A percentile compares a stretch with the other conserved stretches of the same genome.
phyloP scores from a whole-genome alignment of 371 early-diverging fungal species.

The Lichtheimia hyalospora region DNA sequence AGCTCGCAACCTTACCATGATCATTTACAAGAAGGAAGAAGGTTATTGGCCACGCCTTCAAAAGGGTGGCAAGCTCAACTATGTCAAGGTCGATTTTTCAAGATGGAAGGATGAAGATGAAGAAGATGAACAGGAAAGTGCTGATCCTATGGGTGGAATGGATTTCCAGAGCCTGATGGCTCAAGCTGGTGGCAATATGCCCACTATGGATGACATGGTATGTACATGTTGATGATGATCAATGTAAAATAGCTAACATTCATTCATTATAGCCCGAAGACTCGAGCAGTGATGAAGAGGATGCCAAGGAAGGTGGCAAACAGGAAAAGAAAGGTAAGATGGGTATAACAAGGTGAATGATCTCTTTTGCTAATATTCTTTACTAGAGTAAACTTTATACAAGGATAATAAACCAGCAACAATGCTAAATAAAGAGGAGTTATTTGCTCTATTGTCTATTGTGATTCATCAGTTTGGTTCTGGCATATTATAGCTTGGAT shows the following conservation, averaged over 20 bases:
- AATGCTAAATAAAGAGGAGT: too few relatives aligned
- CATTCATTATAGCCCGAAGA: neutral
- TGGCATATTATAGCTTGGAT: too few relatives aligned
- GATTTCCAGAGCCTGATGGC: constrained; percentile 42
- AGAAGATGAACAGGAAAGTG: constrained; percentile 56
- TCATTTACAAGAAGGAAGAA: constrained; percentile 69
- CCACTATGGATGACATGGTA: constrained; percentile 16
- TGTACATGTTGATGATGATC: neutral
- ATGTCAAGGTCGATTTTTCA: constrained; percentile 88
- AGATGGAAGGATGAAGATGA: constrained; percentile 95
- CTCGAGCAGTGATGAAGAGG: constrained; percentile 6
- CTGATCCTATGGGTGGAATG: constrained; percentile 51
- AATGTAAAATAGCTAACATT: too few relatives aligned
- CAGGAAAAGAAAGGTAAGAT: constrained; percentile 2
- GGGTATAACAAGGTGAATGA: too few relatives aligned
- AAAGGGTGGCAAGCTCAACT: constrained; percentile 71
- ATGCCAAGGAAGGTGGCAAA: constrained; percentile 1
- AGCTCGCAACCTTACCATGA: constrained; percentile 63
- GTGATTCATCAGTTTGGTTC: too few relatives aligned
- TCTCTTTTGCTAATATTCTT: too few relatives aligned
- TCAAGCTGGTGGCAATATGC: constrained; percentile 31
- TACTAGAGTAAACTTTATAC: too few relatives aligned
- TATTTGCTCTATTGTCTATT: too few relatives aligned
- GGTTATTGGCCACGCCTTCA: constrained; percentile 88
- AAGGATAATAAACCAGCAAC: too few relatives aligned